Percentiles rank a stretch among this genome's conserved stretches.
These are phyloP conservation scores for Rhodotorula sp. DNA, from an alignment of 1,284 basidiomycete genomes.

Conservation along the genomic window DNA sequence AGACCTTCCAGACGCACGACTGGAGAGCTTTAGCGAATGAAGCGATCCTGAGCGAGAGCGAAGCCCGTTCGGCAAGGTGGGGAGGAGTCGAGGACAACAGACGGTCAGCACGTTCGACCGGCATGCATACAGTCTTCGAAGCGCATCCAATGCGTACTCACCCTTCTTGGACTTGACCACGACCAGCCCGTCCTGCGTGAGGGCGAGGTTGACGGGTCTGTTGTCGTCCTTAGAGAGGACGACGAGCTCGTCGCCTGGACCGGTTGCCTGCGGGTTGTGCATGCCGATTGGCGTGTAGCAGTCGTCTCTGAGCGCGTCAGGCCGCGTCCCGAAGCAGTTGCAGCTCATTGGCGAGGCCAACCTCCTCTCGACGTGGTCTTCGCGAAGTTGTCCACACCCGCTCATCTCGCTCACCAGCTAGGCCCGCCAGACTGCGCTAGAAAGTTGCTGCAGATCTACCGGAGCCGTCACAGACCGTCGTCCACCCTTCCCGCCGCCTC, in stretches of 20 bases:
- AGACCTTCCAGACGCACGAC: background rate
- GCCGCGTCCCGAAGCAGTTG: background rate
- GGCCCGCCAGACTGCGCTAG: no score
- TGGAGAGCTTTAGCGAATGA: conserved; percentile 1
- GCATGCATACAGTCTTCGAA: background rate
- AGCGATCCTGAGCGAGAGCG: background rate
- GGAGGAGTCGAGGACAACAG: background rate
- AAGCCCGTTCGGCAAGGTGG: background rate
- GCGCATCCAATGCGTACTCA: background rate
- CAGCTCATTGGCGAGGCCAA: background rate
- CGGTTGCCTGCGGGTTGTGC: background rate
- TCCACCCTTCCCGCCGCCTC: background rate
- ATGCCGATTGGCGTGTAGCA: background rate
- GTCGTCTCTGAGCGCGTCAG: background rate
- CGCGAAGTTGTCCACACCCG: no score
- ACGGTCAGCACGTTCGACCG: background rate
- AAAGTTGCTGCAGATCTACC: no score
- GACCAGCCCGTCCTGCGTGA: conserved; percentile 3
- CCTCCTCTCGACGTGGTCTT: background rate
- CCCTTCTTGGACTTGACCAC: conserved; percentile 6
- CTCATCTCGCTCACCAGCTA: no score
- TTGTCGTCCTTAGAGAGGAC: background rate
- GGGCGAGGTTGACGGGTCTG: conserved; percentile 8
- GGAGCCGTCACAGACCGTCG: background rate
- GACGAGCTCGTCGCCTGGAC: background rate